Evolutionary conservation across 495 filamentous ascomycete species (phyloP), one percentile per base, ranked within the genome.

Genomic region (Tuber magnatum): DNA sequence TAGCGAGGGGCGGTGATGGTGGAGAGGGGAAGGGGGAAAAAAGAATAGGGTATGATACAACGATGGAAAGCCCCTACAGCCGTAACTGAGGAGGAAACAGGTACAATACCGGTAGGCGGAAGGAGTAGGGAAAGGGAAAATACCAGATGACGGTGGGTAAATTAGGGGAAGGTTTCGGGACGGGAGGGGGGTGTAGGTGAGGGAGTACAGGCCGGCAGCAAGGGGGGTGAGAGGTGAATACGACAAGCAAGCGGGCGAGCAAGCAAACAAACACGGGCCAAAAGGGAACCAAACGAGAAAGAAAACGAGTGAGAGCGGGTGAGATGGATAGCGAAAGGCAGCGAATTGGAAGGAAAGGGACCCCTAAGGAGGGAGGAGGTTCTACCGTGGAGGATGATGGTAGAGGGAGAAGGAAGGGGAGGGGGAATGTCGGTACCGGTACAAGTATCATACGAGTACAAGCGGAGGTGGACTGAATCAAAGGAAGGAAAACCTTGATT

Each of bases 181-280:
- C 32, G 71, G 39, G 72, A 68, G 69, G 35, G 73, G 75, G 69
- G 68, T 35, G 18, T 22, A 51, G 20, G 69, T n/a, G n/a, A 73
- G 51, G 68, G 41, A 65, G 61, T 32, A 70, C 56, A 42, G 22
- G 68, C 76, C 71, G 38, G 71, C 65, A 24, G 35, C 56, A 12
- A 24, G 51, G 51, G 51, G 48, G 51, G 51, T 20, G 6, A 28
- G 51, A 32, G 56, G 12, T 32, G 56, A 35, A 35, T 16, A 35
- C 68, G 71, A 51, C 38, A 44, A 20, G 41, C 75, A 51, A 74
- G 65, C 70, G 51, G 73, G 75, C 72, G 41, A 71, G 46, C 70
- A 69, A 78, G 75, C 69, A 79, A 79, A 78, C 77, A 79, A 79
- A 78, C 76, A 79, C 77, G 43, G 24, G 71, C 2, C 46, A 73